A percentile compares a stretch with the other conserved stretches of the same genome.
phyloP scores from a whole-genome alignment of 2,329 filamentous ascomycete species.

The Cercospora brassicicola region DNA sequence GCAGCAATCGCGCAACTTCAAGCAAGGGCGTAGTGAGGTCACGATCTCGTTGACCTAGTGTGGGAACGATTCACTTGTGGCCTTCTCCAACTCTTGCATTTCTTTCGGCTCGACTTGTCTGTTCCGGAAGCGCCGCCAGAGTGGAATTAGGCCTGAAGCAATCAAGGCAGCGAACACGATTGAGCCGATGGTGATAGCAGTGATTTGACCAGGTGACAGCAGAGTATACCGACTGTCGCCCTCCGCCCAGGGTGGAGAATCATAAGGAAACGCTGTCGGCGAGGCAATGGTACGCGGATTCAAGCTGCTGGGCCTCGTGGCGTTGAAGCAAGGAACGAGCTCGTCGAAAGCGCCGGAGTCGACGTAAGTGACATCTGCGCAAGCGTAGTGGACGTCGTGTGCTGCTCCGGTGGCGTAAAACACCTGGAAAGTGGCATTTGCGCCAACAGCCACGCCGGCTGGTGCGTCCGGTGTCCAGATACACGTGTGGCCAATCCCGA shows the following conservation, averaged over 20 bases:
- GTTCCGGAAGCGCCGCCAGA: conserved; percentile 18
- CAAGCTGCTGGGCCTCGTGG: conserved; percentile 38
- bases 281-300: conserved; percentile 37
- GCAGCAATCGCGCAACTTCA: not conserved
- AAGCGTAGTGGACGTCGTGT: conserved; percentile 50
- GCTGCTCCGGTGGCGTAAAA: conserved; percentile 47
- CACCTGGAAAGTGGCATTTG: conserved; percentile 50
- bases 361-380: conserved; percentile 50
- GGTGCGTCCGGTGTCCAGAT: conserved; percentile 45
- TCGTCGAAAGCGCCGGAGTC: conserved; percentile 43
- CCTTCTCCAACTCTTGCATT: conserved; percentile 17
- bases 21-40: not conserved
- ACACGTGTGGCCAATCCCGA: conserved; percentile 49
- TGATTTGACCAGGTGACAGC: conserved; percentile 46
- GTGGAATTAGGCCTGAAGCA: conserved; percentile 26
- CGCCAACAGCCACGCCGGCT: conserved; percentile 39
- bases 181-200: conserved; percentile 44
- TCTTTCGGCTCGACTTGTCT: not conserved
- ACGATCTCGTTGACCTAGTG: not conserved
- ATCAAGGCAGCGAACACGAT: conserved; percentile 25
- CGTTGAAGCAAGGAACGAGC: conserved; percentile 51
- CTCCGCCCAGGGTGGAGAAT: conserved; percentile 13
- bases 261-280: conserved; percentile 29
- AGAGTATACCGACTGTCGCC: conserved; percentile 18
- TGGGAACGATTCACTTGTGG: conserved; percentile 6